phyloP scores from a whole-genome alignment of 441 rosid genomes.

The Populus trichocarpa region DNA sequence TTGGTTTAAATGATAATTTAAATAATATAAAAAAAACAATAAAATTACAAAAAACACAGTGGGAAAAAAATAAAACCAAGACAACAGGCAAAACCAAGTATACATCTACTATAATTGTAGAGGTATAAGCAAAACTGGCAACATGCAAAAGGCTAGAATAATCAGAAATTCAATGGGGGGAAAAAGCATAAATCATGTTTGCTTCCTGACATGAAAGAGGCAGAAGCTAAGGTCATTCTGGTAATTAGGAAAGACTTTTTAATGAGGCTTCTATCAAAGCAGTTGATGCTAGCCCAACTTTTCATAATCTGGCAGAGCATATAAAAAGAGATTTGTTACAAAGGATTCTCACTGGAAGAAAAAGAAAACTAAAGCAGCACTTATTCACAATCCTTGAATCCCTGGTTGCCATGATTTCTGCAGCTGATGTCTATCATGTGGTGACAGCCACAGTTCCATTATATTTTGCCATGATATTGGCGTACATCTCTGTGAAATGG shows the following conservation, averaged over 20 bases:
- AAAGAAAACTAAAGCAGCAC: background rate
- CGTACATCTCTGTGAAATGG: slow-evolving; percentile 69
- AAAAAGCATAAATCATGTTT: too few relatives aligned
- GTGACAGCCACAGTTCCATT: slow-evolving; percentile 81
- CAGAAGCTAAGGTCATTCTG: slow-evolving; percentile 27
- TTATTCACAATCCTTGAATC: background rate
- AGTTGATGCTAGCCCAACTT: slow-evolving; percentile 21
- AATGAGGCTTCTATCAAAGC: slow-evolving; percentile 34
- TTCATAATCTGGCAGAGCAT: slow-evolving; percentile 27
- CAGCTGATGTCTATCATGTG: slow-evolving; percentile 65
- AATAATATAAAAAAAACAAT: too few relatives aligned
- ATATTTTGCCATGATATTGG: slow-evolving; percentile 71
- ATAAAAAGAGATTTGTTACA: slow-evolving; percentile 18
- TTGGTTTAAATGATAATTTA: too few relatives aligned
- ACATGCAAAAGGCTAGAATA: background rate
- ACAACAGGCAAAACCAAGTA: slow-evolving; percentile 5
- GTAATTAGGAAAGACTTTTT: slow-evolving; percentile 24
- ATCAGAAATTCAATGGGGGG: background rate
- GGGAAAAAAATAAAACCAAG: background rate
- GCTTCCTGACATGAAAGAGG: background rate
- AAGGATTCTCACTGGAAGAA: slow-evolving; percentile 1
- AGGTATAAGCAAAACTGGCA: background rate
- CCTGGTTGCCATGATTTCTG: slow-evolving; percentile 47
- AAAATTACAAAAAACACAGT: too few relatives aligned
- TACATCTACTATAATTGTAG: background rate